A percentile compares a stretch with the other conserved stretches of the same genome.
Evolutionary conservation across 139 green algal species (phyloP).

Genomic region (Coelastrella sp.): DNA sequence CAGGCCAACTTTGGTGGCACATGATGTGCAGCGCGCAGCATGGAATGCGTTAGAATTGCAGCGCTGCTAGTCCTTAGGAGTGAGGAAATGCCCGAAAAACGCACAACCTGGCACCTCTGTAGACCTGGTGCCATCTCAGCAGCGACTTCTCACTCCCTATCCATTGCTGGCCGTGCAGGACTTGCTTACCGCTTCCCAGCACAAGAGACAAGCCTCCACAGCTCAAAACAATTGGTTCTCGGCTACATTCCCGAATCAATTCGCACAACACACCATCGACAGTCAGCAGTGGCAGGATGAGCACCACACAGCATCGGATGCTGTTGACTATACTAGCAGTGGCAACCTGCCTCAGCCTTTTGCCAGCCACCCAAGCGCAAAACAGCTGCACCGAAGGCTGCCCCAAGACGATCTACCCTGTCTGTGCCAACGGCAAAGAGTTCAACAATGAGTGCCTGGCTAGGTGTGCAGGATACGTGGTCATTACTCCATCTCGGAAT

Average conservation of each 20-base stretch:
- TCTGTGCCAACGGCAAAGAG: background rate
- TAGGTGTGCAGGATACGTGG: background rate
- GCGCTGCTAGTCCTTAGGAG: background rate
- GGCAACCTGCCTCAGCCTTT: background rate
- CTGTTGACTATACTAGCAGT: background rate
- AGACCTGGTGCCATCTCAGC: too few relatives aligned
- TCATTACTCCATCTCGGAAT: background rate
- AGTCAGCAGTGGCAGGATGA: too few relatives aligned
- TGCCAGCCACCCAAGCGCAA: background rate
- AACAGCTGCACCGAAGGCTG: background rate
- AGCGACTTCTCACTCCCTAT: too few relatives aligned
- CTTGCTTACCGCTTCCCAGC: too few relatives aligned
- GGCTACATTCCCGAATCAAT: too few relatives aligned
- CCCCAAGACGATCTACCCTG: background rate
- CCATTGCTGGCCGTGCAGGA: too few relatives aligned
- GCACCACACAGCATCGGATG: background rate
- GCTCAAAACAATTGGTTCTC: too few relatives aligned
- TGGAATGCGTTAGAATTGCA: background rate
- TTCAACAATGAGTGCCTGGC: background rate
- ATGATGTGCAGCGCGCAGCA: background rate
- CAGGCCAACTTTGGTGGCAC: background rate
- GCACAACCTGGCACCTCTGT: too few relatives aligned
- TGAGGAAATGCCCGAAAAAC: background rate
- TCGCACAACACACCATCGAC: too few relatives aligned
- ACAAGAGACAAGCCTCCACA: too few relatives aligned